Evolutionary conservation across 176 grass and related monocot species (phyloP), one percentile per base, ranked within the genome.

Genomic region (Saccharum spontaneum): DNA sequence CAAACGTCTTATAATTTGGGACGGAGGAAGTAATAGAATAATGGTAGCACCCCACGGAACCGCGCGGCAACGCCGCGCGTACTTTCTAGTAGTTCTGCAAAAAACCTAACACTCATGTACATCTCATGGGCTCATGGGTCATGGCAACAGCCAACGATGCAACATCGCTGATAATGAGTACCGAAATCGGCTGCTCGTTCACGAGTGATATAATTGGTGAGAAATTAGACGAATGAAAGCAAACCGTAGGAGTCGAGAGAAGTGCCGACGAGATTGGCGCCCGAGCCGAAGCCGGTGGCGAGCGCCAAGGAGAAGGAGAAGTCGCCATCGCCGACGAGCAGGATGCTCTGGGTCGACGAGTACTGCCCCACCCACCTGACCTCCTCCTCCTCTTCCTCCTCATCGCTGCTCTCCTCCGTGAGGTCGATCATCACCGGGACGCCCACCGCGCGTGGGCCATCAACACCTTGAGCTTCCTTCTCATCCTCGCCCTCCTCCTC

Each of bases 291-390:
- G 37, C 38, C 38, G 22, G 68, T 22, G 68, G 38, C 38, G 20
- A 71, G 68, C 10, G 68, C 68, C 68, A 71, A 43, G 38, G 68
- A 71, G 38, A 71, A 71, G 10, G 68, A 43, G 68, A 71, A 71
- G 4, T 71, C 68, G 20, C 68, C 68, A 7, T 71, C 68, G 38
- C 68, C 68, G 22, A 43, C 68, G 10, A 43, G 68, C 4, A 43
- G 68, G 38, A 71, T 71, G 38, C 68, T 71, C 38, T 71, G 68
- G 68, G 37, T 14, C 20, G 68, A 71, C 20, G 38, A 71, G 38
- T 71, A 71, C 37, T 71, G 68, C 68, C 68, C 68, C 37, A 71
- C 68, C 37, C 67, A 70, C 67, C 5, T 70, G 36, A 70, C 9
- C 67, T 70, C 38, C 20, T 71, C 64, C 8, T 37, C 66, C 34